Conservation (phyloP, 148 eudicot species). For the Vaccinium vitisidaea region DNA sequence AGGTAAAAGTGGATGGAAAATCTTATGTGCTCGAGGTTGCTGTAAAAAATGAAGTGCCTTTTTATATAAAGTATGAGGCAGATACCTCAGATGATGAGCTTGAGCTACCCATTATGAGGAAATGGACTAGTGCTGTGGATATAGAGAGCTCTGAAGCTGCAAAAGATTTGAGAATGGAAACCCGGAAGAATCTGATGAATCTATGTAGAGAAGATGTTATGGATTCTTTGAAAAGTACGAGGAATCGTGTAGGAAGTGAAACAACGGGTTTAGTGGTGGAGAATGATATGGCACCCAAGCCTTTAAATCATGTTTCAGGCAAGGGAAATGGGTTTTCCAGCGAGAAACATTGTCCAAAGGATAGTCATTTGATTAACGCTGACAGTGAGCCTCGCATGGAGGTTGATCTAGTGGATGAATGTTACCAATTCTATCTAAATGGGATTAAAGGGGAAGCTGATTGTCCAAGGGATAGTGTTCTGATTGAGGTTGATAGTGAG, state of each 20-base stretch:
- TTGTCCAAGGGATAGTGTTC: neutral
- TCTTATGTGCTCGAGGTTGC: constrained; percentile 35
- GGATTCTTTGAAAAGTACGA: neutral
- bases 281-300: neutral
- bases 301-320: constrained; percentile 1
- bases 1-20: constrained; percentile 27
- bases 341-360: neutral
- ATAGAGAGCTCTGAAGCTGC: neutral
- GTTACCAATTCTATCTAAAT: constrained; percentile 3
- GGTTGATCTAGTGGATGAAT: constrained; percentile 11
- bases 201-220: neutral
- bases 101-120: neutral
- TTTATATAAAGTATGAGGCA: constrained; percentile 33
- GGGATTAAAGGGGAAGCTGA: neutral
- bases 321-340: neutral
- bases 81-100: constrained; percentile 3
- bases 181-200: neutral
- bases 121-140: neutral
- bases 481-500: neutral
- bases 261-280: constrained; percentile 3
- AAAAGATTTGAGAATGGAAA: neutral
- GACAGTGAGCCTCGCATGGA: neutral
- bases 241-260: neutral
- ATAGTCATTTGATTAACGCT: neutral
- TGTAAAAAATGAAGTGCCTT: constrained; percentile 14